Evolutionary conservation across 352 stramenopile species (phyloP).

Genomic region (Pythium sukuiense): DNA sequence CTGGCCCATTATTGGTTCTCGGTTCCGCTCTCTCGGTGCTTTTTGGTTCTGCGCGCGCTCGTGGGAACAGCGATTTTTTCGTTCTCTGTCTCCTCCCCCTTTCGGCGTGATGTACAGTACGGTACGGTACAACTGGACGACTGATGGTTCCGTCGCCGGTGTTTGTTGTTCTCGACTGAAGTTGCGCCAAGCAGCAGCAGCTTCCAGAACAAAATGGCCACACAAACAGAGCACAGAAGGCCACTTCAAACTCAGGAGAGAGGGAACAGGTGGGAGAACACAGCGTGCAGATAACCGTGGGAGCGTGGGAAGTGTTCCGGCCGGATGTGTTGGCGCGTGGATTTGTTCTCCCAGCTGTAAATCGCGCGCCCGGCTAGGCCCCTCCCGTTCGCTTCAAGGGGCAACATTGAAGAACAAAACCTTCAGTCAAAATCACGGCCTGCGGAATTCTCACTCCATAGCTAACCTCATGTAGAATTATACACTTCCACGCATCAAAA

Average conservation of each 20-base stretch:
- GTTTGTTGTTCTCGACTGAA: conserved; percentile 5
- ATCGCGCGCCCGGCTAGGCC: neutral
- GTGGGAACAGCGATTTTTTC: neutral
- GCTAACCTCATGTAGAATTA: neutral
- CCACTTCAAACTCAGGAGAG: conserved; percentile 2
- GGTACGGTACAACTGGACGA: neutral
- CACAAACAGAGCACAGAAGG: neutral
- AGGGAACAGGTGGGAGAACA: conserved; percentile 5
- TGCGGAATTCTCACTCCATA: neutral
- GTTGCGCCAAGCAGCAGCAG: neutral
- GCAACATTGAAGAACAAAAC: conserved; percentile 11
- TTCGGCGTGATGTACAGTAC: neutral
- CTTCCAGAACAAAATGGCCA: conserved; percentile 4
- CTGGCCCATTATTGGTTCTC: conserved; percentile 55
- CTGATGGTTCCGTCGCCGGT: neutral
- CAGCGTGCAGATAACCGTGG: neutral
- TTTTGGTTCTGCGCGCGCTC: conserved; percentile 5
- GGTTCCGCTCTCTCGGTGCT: conserved; percentile 8
- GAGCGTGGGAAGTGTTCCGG: neutral
- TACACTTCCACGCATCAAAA: too few species aligned
- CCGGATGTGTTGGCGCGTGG: neutral
- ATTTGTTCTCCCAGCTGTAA: conserved; percentile 2
- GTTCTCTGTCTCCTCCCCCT: neutral
- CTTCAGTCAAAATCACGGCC: conserved; percentile 1
- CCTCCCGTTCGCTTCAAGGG: neutral